phyloP scores from a whole-genome alignment of 23 red algal species.

The Pyropia haitanensis region DNA sequence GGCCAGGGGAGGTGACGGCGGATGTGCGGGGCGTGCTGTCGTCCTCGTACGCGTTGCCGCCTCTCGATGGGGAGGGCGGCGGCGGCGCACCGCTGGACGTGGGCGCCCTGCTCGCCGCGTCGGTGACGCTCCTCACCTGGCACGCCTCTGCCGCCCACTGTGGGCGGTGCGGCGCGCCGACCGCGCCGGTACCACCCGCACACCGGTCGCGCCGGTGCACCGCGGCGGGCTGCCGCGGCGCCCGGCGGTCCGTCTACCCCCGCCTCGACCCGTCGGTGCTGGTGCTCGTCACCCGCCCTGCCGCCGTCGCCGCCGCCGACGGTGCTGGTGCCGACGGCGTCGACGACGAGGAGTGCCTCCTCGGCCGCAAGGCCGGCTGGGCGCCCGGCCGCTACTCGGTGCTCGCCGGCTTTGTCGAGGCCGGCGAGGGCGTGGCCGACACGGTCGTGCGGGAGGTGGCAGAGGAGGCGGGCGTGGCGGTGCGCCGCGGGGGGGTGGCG shows the following conservation, averaged over 20 bases:
- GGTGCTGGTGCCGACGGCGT: too few relatives aligned
- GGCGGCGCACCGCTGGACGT: too few relatives aligned
- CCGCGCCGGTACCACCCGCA: background rate
- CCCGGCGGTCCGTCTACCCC: slow-evolving; percentile 33
- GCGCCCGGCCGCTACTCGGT: slow-evolving; percentile 38
- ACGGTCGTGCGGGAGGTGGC: slow-evolving; percentile 55
- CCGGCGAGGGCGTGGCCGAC: slow-evolving; percentile 61
- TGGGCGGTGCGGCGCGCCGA: slow-evolving; percentile 14
- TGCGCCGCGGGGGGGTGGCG: background rate
- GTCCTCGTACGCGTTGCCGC: too few relatives aligned
- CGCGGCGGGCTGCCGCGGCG: slow-evolving; percentile 13
- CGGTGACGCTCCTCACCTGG: slow-evolving; percentile 31
- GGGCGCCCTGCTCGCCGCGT: slow-evolving; percentile 14
- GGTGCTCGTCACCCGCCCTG: slow-evolving; percentile 26
- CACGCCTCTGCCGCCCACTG: slow-evolving; percentile 32
- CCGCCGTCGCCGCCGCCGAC: background rate
- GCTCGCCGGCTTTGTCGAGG: slow-evolving; percentile 66
- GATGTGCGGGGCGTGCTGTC: too few relatives aligned
- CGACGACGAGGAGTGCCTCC: slow-evolving; percentile 16
- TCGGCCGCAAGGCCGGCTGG: slow-evolving; percentile 50
- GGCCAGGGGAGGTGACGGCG: too few relatives aligned
- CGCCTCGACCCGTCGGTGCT: slow-evolving; percentile 57
- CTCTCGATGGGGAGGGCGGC: too few relatives aligned
- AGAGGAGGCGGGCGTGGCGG: slow-evolving; percentile 54
- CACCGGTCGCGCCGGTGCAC: background rate